These are phyloP conservation scores for Plasmodium vinckei DNA, from an alignment of 169 alveolate species.

Conservation along the genomic window DNA sequence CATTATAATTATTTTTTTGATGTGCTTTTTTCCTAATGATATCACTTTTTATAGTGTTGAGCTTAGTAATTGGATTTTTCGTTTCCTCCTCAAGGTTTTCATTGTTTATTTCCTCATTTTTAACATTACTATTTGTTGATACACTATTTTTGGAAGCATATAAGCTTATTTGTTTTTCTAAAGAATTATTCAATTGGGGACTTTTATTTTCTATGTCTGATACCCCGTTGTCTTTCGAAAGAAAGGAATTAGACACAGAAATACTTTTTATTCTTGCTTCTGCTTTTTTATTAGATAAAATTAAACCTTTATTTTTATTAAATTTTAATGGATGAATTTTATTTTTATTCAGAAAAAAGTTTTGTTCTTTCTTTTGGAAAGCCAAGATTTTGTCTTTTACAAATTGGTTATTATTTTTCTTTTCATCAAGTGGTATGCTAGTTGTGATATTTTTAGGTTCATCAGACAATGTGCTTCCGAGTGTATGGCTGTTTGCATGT, in stretches of 20 bases:
- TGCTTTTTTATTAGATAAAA: not conserved
- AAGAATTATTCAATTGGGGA: not conserved
- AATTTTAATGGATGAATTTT: not conserved
- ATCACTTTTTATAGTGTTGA: no score
- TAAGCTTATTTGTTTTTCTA: not conserved
- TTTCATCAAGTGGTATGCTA: not conserved
- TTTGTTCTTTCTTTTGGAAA: not conserved
- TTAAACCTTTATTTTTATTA: not conserved
- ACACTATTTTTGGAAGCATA: not conserved
- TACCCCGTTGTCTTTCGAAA: not conserved
- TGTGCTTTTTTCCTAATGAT: no score
- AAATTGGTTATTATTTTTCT: not conserved
- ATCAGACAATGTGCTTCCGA: not conserved
- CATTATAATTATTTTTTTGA: no score
- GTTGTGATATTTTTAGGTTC: not conserved
- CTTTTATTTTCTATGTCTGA: slow-evolving; percentile 2
- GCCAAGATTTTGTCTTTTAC: not conserved
- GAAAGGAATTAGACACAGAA: not conserved
- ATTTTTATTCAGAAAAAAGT: not conserved
- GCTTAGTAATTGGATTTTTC: not conserved
- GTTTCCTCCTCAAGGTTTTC: not conserved
- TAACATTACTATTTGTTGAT: not conserved
- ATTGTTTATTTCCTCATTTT: slow-evolving; percentile 4
- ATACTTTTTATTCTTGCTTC: not conserved
- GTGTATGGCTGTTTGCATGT: not conserved